Percentiles rank a stretch among this genome's conserved stretches.
These are phyloP conservation scores for Rosa rugosa DNA, from an alignment of 306 rosid genomes.

Conservation along the genomic window DNA sequence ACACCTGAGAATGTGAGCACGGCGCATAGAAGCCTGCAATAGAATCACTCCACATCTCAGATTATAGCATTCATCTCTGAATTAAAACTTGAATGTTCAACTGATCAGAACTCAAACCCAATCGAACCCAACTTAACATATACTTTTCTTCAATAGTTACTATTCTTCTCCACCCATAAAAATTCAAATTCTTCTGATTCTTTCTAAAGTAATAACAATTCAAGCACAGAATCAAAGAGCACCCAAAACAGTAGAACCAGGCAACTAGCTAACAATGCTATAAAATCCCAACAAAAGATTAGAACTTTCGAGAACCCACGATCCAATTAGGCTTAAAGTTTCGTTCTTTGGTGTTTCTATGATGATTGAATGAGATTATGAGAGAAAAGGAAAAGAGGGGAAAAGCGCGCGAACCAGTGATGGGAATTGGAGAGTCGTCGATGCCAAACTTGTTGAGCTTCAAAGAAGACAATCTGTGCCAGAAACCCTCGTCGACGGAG, in stretches of 20 bases:
- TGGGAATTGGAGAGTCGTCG: constrained; percentile 84
- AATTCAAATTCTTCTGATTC: background rate
- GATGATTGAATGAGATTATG: background rate
- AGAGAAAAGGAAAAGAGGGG: background rate
- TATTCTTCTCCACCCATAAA: background rate
- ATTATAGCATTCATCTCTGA: constrained; percentile 7
- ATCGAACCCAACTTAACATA: background rate
- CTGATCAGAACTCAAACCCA: background rate
- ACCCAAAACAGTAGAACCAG: background rate
- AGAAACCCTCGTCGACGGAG: constrained; percentile 90
- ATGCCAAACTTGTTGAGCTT: constrained; percentile 97
- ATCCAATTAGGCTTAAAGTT: background rate
- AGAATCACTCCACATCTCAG: constrained; percentile 19
- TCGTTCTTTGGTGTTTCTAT: background rate
- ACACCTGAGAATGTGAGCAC: constrained; percentile 79
- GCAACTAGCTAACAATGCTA: background rate
- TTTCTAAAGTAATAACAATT: background rate
- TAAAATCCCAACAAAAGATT: background rate
- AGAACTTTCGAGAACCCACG: background rate
- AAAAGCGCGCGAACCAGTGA: constrained; percentile 47
- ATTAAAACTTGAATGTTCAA: background rate
- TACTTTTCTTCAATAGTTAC: background rate
- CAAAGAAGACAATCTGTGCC: constrained; percentile 85
- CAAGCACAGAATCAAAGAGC: background rate
- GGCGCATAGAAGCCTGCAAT: constrained; percentile 88